Evolutionary conservation across 257 asterid genomes (phyloP).

Genomic region (Verbena officinalis): DNA sequence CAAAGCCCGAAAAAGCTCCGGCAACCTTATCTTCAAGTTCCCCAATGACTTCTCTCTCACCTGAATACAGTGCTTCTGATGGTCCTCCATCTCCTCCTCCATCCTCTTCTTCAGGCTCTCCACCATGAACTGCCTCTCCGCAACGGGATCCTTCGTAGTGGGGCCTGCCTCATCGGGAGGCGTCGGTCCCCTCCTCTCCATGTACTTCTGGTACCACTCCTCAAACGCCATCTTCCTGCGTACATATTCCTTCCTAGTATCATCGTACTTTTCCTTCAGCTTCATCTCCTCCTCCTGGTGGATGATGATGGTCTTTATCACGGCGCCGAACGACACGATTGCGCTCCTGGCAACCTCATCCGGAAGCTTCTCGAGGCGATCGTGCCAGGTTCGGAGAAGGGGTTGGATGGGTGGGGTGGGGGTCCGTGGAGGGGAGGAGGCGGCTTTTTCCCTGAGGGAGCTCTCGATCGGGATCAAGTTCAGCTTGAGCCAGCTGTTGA

Average conservation of each 20-base stretch:
- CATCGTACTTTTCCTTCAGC: conserved; percentile 84
- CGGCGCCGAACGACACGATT: conserved; percentile 77
- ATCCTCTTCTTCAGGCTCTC: conserved; percentile 70
- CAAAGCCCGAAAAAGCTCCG: conserved; percentile 86
- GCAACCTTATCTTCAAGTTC: conserved; percentile 72
- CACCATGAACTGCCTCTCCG: conserved; percentile 69
- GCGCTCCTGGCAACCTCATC: conserved; percentile 86
- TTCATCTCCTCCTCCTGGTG: conserved; percentile 94
- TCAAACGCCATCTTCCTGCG: conserved; percentile 79
- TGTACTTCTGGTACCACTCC: conserved; percentile 83
- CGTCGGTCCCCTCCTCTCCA: conserved; percentile 38
- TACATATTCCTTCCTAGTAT: conserved; percentile 69
- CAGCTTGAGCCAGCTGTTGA: conserved; percentile 80
- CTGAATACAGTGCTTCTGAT: conserved; percentile 76
- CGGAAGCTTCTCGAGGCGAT: conserved; percentile 87
- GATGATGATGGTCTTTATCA: conserved; percentile 67
- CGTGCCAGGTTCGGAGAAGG: conserved; percentile 82
- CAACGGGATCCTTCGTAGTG: conserved; percentile 54
- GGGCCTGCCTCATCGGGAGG: conserved; percentile 48
- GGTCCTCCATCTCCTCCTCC: conserved; percentile 82
- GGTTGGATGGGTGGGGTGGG: conserved; percentile 74
- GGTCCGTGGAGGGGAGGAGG: conserved; percentile 62
- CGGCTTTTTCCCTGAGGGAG: conserved; percentile 64
- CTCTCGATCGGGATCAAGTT: conserved; percentile 88
- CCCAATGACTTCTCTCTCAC: conserved; percentile 90